These are phyloP conservation scores for Xerocomus potaroensis DNA, from an alignment of 768 basidiomycete species.

Conservation along the genomic window DNA sequence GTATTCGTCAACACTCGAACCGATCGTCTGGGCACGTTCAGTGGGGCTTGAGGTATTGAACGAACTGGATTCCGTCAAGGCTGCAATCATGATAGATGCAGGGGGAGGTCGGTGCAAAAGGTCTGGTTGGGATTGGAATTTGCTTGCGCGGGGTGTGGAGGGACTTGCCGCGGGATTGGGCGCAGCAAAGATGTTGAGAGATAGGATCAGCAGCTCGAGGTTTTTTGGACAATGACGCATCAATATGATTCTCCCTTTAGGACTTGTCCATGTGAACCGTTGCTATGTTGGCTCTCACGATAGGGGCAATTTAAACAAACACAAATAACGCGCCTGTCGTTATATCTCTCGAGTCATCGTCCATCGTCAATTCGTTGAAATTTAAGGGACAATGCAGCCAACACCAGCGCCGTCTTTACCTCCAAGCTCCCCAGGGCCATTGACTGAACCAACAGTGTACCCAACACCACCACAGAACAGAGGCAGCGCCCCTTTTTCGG, in stretches of 20 bases:
- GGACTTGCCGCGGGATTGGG: constrained; percentile 35
- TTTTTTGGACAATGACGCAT: constrained; percentile 5
- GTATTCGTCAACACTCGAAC: constrained; percentile 62
- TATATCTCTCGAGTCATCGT: no score
- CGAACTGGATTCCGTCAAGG: constrained; percentile 80
- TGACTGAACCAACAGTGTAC: constrained; percentile 33
- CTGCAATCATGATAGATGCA: constrained; percentile 77
- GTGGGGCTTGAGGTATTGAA: constrained; percentile 89
- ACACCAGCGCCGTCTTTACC: constrained; percentile 65
- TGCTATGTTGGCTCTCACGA: no score
- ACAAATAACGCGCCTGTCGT: no score
- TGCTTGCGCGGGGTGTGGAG: constrained; percentile 43
- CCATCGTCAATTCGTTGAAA: no score
- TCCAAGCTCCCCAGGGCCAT: constrained; percentile 36
- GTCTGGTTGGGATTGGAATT: constrained; percentile 31
- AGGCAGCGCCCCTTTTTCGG: constrained; percentile 65
- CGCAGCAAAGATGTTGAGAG: constrained; percentile 27
- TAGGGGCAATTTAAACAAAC: not conserved
- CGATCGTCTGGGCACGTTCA: constrained; percentile 83
- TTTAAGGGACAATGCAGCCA: constrained; percentile 51
- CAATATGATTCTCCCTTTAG: no score
- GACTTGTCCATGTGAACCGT: no score
- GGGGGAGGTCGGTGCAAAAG: constrained; percentile 40
- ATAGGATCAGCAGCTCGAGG: constrained; percentile 11
- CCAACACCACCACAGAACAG: constrained; percentile 60